A percentile compares a stretch with the other conserved stretches of the same genome.
Evolutionary conservation across 2,329 filamentous ascomycete genomes (phyloP).

Genomic region (Aureobasidium sp.): DNA sequence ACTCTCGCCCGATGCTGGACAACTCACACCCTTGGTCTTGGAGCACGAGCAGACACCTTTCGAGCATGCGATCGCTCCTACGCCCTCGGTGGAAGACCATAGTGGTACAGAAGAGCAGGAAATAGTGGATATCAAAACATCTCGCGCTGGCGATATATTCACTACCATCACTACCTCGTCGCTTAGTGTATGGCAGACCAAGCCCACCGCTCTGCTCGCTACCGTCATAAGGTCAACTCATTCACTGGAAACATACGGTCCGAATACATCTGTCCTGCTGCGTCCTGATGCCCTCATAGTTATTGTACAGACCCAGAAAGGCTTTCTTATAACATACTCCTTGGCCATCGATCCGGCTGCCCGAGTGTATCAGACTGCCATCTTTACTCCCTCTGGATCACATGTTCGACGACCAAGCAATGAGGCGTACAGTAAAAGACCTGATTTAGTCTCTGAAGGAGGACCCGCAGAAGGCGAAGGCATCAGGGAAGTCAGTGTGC

Average conservation of each 20-base stretch:
- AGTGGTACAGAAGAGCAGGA: conserved; percentile 19
- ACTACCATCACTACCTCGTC: conserved; percentile 78
- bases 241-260: conserved; percentile 76
- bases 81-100: background rate
- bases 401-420: conserved; percentile 46
- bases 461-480: conserved; percentile 77
- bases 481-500: conserved; percentile 78
- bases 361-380: conserved; percentile 77
- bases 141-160: conserved; percentile 75
- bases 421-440: conserved; percentile 28
- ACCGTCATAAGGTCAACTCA: conserved; percentile 73
- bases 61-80: background rate
- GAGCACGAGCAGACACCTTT: background rate
- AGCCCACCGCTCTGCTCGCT: conserved; percentile 86
- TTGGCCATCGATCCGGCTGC: conserved; percentile 76
- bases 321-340: conserved; percentile 91
- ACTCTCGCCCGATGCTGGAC: conserved; percentile 7
- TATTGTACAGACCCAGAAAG: conserved; percentile 76
- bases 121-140: conserved; percentile 69
- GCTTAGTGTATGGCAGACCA: conserved; percentile 90
- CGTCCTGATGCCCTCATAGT: conserved; percentile 88
- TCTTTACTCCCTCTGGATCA: conserved; percentile 47
- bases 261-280: conserved; percentile 76
- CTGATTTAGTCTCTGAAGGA: conserved; percentile 28
- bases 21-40: conserved; percentile 7